Conservation (phyloP, 2,329 filamentous ascomycete species). For the Xylaria sp. region DNA sequence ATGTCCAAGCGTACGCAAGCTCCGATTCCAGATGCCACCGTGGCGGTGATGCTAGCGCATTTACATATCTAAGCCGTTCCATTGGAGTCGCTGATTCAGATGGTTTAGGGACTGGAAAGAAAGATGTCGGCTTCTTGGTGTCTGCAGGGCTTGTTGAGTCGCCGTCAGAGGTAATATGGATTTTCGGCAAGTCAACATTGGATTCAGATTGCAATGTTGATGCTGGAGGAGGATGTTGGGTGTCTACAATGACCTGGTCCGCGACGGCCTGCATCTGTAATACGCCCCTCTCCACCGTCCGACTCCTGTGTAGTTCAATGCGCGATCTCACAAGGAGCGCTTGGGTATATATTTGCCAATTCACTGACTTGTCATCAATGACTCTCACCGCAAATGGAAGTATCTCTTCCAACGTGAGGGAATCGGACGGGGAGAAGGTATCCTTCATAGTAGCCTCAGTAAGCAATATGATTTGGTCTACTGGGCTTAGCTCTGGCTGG, state of each 20-base stretch:
- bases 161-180: constrained; percentile 56
- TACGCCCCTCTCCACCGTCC: constrained; percentile 88
- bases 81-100: constrained; percentile 81
- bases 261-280: constrained; percentile 94
- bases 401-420: constrained; percentile 91
- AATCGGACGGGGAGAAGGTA: constrained; percentile 82
- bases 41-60: constrained; percentile 83
- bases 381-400: constrained; percentile 90
- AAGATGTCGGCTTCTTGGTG: constrained; percentile 71
- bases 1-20: constrained; percentile 90
- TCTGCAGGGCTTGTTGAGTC: constrained; percentile 31
- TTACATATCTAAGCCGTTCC: constrained; percentile 83
- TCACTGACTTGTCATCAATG: constrained; percentile 86
- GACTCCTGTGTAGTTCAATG: constrained; percentile 86
- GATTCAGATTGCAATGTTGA: constrained; percentile 35
- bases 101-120: constrained; percentile 79
- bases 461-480: constrained; percentile 91
- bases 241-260: constrained; percentile 94
- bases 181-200: constrained; percentile 53
- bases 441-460: constrained; percentile 91
- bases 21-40: constrained; percentile 96
- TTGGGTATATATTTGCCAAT: constrained; percentile 98
- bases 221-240: constrained; percentile 49
- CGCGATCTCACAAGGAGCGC: constrained; percentile 88
- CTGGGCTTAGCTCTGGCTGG: constrained; percentile 81